Evolutionary conservation across 805 yeast species (phyloP).

Genomic region (Saccharomycopsis selenospora): DNA sequence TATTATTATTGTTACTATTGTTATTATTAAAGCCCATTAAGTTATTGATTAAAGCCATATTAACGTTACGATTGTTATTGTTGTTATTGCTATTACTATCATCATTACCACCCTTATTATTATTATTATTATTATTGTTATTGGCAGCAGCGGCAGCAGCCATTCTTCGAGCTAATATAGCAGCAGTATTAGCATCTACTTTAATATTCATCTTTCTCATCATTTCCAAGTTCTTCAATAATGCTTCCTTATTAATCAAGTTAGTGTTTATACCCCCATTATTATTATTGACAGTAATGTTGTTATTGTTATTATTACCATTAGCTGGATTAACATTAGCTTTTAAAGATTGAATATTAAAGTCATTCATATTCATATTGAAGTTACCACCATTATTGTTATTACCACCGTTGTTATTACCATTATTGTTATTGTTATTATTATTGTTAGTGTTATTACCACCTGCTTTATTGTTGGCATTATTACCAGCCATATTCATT

Average conservation of each 20-base stretch:
- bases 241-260: neutral
- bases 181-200: neutral
- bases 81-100: neutral
- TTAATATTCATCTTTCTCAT: neutral
- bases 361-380: neutral
- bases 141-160: too few species aligned
- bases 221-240: neutral
- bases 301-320: neutral
- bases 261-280: neutral
- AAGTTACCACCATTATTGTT: neutral
- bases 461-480: neutral
- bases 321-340: neutral
- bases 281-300: too few species aligned
- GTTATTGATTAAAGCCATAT: neutral
- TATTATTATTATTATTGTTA: too few species aligned
- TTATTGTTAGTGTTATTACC: neutral
- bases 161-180: neutral
- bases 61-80: neutral
- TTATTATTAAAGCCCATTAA: neutral
- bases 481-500: neutral
- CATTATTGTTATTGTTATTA: neutral
- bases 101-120: neutral
- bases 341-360: neutral
- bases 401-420: neutral
- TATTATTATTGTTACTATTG: neutral